A percentile compares a stretch with the other conserved stretches of the same genome.
Evolutionary conservation across 257 asterid genomes (phyloP).

Genomic region (Parsonsia alboflavescens): DNA sequence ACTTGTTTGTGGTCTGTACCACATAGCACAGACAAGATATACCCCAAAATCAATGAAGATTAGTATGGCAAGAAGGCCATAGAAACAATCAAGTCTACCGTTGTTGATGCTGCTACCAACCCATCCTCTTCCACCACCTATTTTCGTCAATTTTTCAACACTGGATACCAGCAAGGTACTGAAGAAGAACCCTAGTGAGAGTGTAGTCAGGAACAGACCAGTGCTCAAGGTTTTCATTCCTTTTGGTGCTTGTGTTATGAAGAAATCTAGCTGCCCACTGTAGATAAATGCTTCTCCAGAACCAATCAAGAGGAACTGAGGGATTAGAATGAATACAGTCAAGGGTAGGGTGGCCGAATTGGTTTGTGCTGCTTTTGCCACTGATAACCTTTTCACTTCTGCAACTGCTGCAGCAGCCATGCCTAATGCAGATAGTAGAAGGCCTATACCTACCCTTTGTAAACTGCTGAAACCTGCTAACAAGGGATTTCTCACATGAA

Average conservation of each 20-base stretch:
- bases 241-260: slow-evolving; percentile 41
- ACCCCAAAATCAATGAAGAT: slow-evolving; percentile 29
- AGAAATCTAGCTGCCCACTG: slow-evolving; percentile 43
- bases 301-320: slow-evolving; percentile 43
- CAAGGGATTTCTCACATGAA: not conserved
- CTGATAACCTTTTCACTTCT: slow-evolving; percentile 30
- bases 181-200: slow-evolving; percentile 33
- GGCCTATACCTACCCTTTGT: slow-evolving; percentile 40
- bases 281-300: slow-evolving; percentile 38
- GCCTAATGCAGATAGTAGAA: slow-evolving; percentile 31
- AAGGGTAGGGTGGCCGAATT: slow-evolving; percentile 18
- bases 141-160: slow-evolving; percentile 25
- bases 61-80: slow-evolving; percentile 30
- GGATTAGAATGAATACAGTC: slow-evolving; percentile 34
- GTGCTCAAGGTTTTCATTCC: slow-evolving; percentile 49
- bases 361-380: slow-evolving; percentile 11
- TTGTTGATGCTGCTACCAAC: slow-evolving; percentile 31
- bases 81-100: slow-evolving; percentile 34
- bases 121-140: slow-evolving; percentile 28
- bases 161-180: slow-evolving; percentile 34
- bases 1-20: slow-evolving; percentile 24
- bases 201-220: slow-evolving; percentile 34
- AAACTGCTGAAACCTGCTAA: slow-evolving; percentile 32
- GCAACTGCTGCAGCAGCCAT: slow-evolving; percentile 38
- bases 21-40: slow-evolving; percentile 26